Percentiles rank a stretch among this genome's conserved stretches.
phyloP scores from a whole-genome alignment of 1,284 basidiomycete genomes.

The Xanthoconium separans region DNA sequence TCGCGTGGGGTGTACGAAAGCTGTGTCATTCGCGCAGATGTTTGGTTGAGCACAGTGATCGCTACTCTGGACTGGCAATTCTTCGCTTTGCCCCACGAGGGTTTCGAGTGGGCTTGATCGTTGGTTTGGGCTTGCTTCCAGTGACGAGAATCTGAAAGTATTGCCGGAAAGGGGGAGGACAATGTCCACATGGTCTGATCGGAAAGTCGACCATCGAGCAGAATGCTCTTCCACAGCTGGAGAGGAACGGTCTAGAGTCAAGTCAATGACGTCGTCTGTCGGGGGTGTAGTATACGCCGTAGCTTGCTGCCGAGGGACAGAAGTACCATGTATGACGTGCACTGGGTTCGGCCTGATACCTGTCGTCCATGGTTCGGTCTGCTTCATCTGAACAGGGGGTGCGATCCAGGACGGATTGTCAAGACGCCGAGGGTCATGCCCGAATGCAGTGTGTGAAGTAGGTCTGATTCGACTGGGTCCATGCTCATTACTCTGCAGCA shows the following conservation, averaged over 20 bases:
- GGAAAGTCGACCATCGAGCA: conserved; percentile 25
- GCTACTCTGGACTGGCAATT: not conserved
- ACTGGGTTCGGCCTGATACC: not conserved
- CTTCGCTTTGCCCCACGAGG: not conserved
- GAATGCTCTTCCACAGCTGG: not conserved
- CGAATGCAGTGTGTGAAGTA: not conserved
- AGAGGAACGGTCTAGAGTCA: conserved; percentile 4
- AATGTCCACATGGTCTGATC: conserved; percentile 22
- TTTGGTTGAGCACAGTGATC: not conserved
- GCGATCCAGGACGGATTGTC: not conserved
- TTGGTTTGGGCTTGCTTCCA: not conserved
- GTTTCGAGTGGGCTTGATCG: not conserved
- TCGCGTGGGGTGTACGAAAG: not conserved
- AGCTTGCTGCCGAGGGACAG: not conserved
- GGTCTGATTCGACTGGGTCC: conserved; percentile 7
- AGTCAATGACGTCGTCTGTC: conserved; percentile 8
- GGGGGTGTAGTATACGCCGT: not conserved
- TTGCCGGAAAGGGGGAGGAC: conserved; percentile 2
- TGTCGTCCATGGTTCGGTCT: not conserved
- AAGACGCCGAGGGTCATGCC: not conserved
- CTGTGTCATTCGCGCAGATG: not conserved
- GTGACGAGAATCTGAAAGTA: not conserved
- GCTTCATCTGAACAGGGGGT: not conserved
- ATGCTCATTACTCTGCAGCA: conserved; percentile 10
- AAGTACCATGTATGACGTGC: not conserved